Base-by-base conservation (phyloP, 2,329 filamentous ascomycete species). In the Botrytis hyacinthi region DNA sequence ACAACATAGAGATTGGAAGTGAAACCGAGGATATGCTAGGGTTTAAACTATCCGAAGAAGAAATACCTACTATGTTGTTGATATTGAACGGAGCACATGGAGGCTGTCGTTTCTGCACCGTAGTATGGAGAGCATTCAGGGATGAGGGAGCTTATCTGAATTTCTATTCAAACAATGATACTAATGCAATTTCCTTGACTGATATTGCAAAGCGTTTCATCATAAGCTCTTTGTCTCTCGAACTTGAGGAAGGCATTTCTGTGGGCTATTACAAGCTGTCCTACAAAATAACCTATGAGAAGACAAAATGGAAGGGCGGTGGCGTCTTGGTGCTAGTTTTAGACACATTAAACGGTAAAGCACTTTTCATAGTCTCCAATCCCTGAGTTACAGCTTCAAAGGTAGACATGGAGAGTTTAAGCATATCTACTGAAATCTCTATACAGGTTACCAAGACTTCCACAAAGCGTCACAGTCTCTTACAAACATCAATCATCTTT, bases 101-200 rank as follows among this genome's bases (percentile, higher is more conserved):
- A 46, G 63, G 63, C 46, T 67, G 42, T 37, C 63, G 63, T 37
- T 26, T 67, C 35, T 67, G 63, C 20, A 29, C n/a, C 12, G 63
- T 66, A 10, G 37, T 20, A 12, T 66, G 63, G 63, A 42, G 32
- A n/a, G 63, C 12, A 26, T 66, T 66, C 35, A 29, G 29, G 4
- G 20, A 66, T 32, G 26, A 20, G 29, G 42, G 10, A 6, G 4
- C 3, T 14, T 22, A 35, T 60, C 59, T 20, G 35, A 35, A 37
- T 35, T 60, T 60, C 32, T 60, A 3, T 16, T 22, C 12, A 32
- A 60, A 26, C 59, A 60, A 60, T 26, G 12, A 60, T 35, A 60
- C 10, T 8, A 35, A 37, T 37, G 6, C 12, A 10, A 14, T 60
- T 20, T 60, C 59, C 35, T 60, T 60, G 59, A 60, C 20, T 60